Evolutionary conservation across 2,329 filamentous ascomycete species (phyloP), one percentile per base, ranked within the genome.

Genomic region (Fusarium keratoplasticum): DNA sequence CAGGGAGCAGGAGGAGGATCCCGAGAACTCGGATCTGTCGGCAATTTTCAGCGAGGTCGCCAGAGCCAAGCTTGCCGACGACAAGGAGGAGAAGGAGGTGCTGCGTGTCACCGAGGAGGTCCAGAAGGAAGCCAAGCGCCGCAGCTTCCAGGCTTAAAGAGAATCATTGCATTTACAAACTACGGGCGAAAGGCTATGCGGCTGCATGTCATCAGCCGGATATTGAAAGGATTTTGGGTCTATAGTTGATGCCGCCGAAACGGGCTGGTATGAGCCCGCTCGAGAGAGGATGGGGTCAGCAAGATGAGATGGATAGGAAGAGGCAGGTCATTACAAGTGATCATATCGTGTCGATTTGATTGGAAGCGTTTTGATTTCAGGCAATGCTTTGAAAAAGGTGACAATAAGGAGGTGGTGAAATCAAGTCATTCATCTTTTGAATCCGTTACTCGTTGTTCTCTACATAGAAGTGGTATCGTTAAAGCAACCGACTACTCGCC

Each of bases 1-100:
- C 86, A 97, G 95, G 86, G 93, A 97, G 87, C 93, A 96, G 82
- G 95, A 98, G 80, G 95, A 98, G 74, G 95, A 93, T 74, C 86
- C 87, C 7, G 91, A 96, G 69, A 91, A 94, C 66, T 79, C 71
- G 86, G 89, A 67, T 89, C 94, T 71, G 97, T 79, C 77, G 25
- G 77, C 70, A 22, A 72, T 98, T 78, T 98, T 98, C 90, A 90
- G 94, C 78, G 96, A 98, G 83, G 94, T 98, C 14, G 96, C 98
- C 16, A 87, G 98, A 67, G 96, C 95, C 74, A 98, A 98, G 86
- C 95, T 98, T 54, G 90, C 93, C 69, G 95, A 98, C 67, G 72
- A 80, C 61, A 82, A 97, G 87, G 93, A 95, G 76, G 90, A 95
- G 78, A 93, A 97, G 81, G 92, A 95, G 80, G 90, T 89, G 35